These are phyloP conservation scores for Trametes villosa DNA, from an alignment of 768 basidiomycete species.

Conservation along the genomic window DNA sequence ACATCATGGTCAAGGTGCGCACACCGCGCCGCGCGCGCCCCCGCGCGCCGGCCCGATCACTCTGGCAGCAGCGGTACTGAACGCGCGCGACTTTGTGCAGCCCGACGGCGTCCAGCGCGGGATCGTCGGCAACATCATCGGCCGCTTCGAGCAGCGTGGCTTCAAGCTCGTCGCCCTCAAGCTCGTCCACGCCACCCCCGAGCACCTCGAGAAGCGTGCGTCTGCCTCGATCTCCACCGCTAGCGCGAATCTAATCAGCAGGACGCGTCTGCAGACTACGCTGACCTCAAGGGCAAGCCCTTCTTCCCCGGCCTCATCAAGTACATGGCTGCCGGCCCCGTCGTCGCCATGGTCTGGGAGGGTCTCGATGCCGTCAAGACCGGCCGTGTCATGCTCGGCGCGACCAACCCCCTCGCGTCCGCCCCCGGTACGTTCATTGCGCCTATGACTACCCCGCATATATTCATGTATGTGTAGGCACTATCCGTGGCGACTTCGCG, in stretches of 20 bases:
- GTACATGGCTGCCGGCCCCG: slow-evolving; percentile 96
- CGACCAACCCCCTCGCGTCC: slow-evolving; percentile 94
- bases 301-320: slow-evolving; percentile 98
- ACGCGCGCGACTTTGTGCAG: slow-evolving; percentile 42
- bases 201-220: slow-evolving; percentile 90
- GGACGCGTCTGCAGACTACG: slow-evolving; percentile 70
- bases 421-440: slow-evolving; percentile 65
- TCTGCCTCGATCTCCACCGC: not conserved
- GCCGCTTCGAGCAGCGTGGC: slow-evolving; percentile 96
- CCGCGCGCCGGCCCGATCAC: no score
- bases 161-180: slow-evolving; percentile 97
- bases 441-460: not conserved
- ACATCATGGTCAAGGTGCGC: slow-evolving; percentile 98
- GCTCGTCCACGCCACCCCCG: slow-evolving; percentile 75
- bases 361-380: slow-evolving; percentile 95
- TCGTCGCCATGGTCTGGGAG: slow-evolving; percentile 95
- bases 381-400: slow-evolving; percentile 93
- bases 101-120: slow-evolving; percentile 99
- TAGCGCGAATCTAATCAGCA: not conserved
- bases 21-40: slow-evolving; percentile 3
- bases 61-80: not conserved
- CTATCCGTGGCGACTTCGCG: slow-evolving; percentile 95
- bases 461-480: slow-evolving; percentile 52
- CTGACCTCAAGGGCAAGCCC: slow-evolving; percentile 88
- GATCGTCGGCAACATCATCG: slow-evolving; percentile 94